Conservation (phyloP, 1,139 yeast species). For the Sugiyamaella xylanicola region DNA sequence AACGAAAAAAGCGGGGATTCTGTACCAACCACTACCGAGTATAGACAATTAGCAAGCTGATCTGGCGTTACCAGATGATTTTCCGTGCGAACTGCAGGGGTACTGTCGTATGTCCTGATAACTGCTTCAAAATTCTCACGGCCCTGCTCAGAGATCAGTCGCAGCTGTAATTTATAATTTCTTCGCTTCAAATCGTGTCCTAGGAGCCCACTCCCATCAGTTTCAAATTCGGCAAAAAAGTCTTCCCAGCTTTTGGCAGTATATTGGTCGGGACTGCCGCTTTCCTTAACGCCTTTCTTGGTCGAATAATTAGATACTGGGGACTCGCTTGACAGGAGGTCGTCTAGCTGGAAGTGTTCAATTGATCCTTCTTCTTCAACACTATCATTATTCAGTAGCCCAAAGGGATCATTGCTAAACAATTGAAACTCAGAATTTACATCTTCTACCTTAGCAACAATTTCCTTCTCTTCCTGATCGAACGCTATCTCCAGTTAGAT, state of each 20-base stretch:
- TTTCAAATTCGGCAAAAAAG: not conserved
- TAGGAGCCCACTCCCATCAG: not conserved
- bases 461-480: no score
- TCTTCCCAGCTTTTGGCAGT: slow-evolving; percentile 12
- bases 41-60: slow-evolving; percentile 25
- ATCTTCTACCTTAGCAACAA: no score
- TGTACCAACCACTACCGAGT: slow-evolving; percentile 29
- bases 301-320: not conserved
- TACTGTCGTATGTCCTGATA: not conserved
- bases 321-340: not conserved
- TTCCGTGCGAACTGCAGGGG: not conserved
- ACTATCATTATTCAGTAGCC: not conserved
- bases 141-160: slow-evolving; percentile 10
- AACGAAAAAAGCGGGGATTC: slow-evolving; percentile 29
- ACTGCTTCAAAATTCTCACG: slow-evolving; percentile 17
- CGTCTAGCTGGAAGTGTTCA: no score
- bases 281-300: not conserved
- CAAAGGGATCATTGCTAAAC: not conserved
- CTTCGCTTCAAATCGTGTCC: not conserved
- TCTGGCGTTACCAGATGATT: slow-evolving; percentile 5
- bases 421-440: not conserved
- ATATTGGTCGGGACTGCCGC: not conserved
- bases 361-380: no score
- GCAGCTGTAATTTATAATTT: slow-evolving; percentile 15
- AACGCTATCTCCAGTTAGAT: no score